Evolutionary conservation across 1,139 yeast species (phyloP).

Genomic region (Yamadazyma conglobata): DNA sequence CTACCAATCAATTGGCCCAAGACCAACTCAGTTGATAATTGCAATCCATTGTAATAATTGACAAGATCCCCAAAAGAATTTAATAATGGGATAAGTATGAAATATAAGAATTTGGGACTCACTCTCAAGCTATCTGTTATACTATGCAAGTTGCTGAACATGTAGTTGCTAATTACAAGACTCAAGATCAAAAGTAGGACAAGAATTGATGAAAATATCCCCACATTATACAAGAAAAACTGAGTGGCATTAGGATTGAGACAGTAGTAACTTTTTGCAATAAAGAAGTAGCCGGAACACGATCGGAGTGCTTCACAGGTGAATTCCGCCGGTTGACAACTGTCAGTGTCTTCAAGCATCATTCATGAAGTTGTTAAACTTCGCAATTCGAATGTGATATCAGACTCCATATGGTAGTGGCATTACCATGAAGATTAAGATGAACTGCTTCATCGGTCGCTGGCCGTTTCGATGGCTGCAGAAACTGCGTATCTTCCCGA

Average conservation of each 20-base stretch:
- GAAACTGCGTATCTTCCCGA: too few relatives aligned
- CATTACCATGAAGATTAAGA: too few relatives aligned
- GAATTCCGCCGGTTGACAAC: conserved; percentile 7
- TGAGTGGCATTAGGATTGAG: conserved; percentile 1
- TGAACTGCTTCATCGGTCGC: too few relatives aligned
- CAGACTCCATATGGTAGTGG: too few relatives aligned
- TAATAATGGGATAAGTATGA: conserved; percentile 36
- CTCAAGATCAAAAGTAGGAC: conserved; percentile 19
- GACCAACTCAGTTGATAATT: conserved; percentile 30
- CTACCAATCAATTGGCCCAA: conserved; percentile 44
- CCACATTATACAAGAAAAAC: conserved; percentile 8
- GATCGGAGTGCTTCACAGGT: conserved; percentile 11
- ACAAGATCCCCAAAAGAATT: conserved; percentile 42
- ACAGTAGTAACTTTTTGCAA: conserved; percentile 14
- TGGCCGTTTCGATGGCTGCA: too few relatives aligned
- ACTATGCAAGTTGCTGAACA: conserved; percentile 30
- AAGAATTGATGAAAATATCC: conserved; percentile 7
- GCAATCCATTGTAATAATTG: conserved; percentile 33
- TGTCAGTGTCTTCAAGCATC: too few relatives aligned
- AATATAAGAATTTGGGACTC: conserved; percentile 32
- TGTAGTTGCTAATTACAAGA: conserved; percentile 34
- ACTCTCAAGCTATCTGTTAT: conserved; percentile 25
- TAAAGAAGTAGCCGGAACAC: conserved; percentile 10
- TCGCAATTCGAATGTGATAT: too few relatives aligned
- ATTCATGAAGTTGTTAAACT: too few relatives aligned